A percentile compares a stretch with the other conserved stretches of the same genome.
phyloP scores from a whole-genome alignment of 2,329 filamentous ascomycete species.

The Diaporthe longicolla region DNA sequence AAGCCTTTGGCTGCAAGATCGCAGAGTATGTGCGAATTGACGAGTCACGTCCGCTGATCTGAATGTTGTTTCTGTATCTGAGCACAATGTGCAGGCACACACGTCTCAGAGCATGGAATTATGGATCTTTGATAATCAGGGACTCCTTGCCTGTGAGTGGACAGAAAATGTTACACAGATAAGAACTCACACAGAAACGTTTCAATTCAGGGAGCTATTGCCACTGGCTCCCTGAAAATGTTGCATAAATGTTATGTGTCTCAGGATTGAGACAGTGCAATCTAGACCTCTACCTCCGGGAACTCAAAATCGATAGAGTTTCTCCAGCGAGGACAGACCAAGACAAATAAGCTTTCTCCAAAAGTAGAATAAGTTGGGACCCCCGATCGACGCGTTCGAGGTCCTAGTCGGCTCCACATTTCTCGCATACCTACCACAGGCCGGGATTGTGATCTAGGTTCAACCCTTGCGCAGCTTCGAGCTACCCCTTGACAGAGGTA shows the following conservation, averaged over 20 bases:
- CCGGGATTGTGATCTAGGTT: background rate
- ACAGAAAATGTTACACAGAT: background rate
- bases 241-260: constrained; percentile 2
- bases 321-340: background rate
- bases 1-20: background rate
- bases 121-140: background rate
- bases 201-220: background rate
- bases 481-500: constrained; percentile 15
- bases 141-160: background rate
- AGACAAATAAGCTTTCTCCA: constrained; percentile 7
- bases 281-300: background rate
- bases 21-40: background rate
- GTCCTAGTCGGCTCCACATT: constrained; percentile 6
- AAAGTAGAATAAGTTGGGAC: background rate
- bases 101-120: background rate
- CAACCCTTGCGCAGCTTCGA: background rate
- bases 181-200: background rate
- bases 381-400: background rate
- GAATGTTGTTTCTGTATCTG: background rate
- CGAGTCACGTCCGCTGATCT: constrained; percentile 24
- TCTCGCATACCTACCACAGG: background rate
- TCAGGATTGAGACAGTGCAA: constrained; percentile 11
- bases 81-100: background rate
- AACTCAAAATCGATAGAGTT: background rate
- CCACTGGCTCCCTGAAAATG: background rate